Conservation (phyloP, 306 rosid species). For the Vicia villosa region DNA sequence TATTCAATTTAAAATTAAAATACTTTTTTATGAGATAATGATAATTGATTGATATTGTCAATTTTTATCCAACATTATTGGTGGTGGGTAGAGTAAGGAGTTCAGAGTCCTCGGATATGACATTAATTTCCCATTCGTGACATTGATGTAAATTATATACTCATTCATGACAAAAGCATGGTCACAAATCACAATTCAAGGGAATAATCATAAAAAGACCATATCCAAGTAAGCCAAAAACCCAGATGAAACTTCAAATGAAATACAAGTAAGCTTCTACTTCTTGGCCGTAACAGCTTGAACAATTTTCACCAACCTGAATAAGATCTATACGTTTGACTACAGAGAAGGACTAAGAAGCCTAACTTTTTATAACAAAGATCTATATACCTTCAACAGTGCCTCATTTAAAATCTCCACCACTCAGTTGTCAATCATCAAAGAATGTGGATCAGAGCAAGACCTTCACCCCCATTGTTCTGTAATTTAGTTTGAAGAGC, state of each 20-base stretch:
- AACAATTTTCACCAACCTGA: background rate
- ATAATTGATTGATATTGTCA: too few species aligned
- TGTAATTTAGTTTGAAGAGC: slow-evolving; percentile 8
- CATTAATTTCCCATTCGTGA: background rate
- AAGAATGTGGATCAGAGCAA: slow-evolving; percentile 14
- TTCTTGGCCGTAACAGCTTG: slow-evolving; percentile 11
- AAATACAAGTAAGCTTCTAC: background rate
- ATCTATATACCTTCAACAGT: background rate
- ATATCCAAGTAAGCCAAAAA: background rate
- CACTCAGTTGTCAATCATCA: background rate
- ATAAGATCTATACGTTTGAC: background rate
- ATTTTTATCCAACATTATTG: too few species aligned
- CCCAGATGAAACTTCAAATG: background rate
- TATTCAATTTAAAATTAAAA: too few species aligned
- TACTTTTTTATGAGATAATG: too few species aligned
- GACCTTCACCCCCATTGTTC: slow-evolving; percentile 19
- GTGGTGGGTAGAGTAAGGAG: background rate
- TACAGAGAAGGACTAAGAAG: background rate
- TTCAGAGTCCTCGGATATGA: background rate
- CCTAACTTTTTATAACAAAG: background rate
- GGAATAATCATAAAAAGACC: background rate
- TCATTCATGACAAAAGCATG: slow-evolving; percentile 17
- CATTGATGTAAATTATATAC: background rate
- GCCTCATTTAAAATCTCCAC: slow-evolving; percentile 13
- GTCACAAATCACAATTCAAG: background rate